Percentiles rank a stretch among this genome's conserved stretches.
These are phyloP conservation scores for Lycium ferocissimum DNA, from an alignment of 257 asterid species.

Conservation along the genomic window DNA sequence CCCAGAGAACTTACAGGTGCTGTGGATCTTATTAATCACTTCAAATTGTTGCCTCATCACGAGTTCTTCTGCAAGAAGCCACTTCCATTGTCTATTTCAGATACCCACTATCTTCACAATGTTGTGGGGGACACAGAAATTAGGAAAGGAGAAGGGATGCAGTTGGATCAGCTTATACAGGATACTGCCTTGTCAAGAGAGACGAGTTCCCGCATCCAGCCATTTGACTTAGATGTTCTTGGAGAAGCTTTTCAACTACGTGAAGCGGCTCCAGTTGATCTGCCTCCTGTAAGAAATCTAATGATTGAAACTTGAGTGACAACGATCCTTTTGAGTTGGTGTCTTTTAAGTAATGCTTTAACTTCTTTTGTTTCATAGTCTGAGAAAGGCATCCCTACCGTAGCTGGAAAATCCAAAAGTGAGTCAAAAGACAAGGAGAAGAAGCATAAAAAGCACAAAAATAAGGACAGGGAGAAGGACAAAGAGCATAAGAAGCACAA, in stretches of 20 bases:
- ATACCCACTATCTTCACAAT: conserved; percentile 89
- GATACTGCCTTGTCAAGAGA: conserved; percentile 67
- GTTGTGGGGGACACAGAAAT: conserved; percentile 96
- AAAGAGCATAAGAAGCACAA: conserved; percentile 95
- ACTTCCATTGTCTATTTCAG: conserved; percentile 83
- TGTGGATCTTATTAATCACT: conserved; percentile 85
- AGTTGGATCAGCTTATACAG: conserved; percentile 82
- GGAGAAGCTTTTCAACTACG: conserved; percentile 85
- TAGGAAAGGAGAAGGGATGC: conserved; percentile 98
- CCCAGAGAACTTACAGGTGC: conserved; percentile 96
- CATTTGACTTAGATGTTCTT: conserved; percentile 77
- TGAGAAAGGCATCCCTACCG: conserved; percentile 89
- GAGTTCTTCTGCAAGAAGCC: conserved; percentile 97
- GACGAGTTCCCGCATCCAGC: conserved; percentile 66
- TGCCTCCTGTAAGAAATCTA: conserved; percentile 62
- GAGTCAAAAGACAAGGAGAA: conserved; percentile 94
- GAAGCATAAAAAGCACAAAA: conserved; percentile 92
- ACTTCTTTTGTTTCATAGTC: conserved; percentile 54
- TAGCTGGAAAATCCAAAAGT: conserved; percentile 77
- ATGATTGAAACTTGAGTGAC: conserved; percentile 19
- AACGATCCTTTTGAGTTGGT: conserved; percentile 3
- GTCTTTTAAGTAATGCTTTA: neutral
- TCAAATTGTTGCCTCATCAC: conserved; percentile 77
- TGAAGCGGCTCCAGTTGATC: conserved; percentile 77
- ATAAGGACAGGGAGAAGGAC: conserved; percentile 66